Percentiles rank a stretch among this genome's conserved stretches.
These are phyloP conservation scores for Corynascus novoguineensis DNA, from an alignment of 495 filamentous ascomycete species.

Conservation along the genomic window DNA sequence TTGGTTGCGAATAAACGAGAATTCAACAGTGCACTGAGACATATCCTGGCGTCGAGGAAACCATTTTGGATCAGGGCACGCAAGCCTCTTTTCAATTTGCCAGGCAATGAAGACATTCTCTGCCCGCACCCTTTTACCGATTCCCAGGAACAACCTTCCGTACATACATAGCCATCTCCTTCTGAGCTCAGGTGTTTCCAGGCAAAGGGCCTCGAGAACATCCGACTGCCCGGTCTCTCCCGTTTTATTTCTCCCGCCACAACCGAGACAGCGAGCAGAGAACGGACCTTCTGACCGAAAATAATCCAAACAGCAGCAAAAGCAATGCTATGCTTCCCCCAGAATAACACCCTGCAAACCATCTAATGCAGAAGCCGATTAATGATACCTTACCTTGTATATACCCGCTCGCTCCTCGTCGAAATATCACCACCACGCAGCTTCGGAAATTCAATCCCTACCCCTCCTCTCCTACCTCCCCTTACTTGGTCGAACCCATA, in stretches of 20 bases:
- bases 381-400: conserved; percentile 21
- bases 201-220: not conserved
- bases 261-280: not conserved
- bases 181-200: not conserved
- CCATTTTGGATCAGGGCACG: not conserved
- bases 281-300: too few relatives aligned
- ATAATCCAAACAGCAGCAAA: not conserved
- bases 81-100: not conserved
- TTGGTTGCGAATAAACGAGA: too few relatives aligned
- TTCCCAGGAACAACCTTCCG: not conserved
- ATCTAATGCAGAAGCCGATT: conserved; percentile 17
- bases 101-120: conserved; percentile 10
- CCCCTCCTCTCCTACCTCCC: not conserved
- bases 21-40: too few relatives aligned
- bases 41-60: too few relatives aligned
- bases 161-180: conserved; percentile 5
- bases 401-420: conserved; percentile 5
- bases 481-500: not conserved
- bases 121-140: not conserved
- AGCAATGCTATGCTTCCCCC: conserved; percentile 18
- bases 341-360: conserved; percentile 5
- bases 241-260: conserved; percentile 3
- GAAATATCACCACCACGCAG: not conserved
- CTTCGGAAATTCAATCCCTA: not conserved
- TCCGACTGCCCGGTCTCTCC: conserved; percentile 5